Conservation (phyloP, 2,329 filamentous ascomycete genomes). For the Penicillium verrucosum region DNA sequence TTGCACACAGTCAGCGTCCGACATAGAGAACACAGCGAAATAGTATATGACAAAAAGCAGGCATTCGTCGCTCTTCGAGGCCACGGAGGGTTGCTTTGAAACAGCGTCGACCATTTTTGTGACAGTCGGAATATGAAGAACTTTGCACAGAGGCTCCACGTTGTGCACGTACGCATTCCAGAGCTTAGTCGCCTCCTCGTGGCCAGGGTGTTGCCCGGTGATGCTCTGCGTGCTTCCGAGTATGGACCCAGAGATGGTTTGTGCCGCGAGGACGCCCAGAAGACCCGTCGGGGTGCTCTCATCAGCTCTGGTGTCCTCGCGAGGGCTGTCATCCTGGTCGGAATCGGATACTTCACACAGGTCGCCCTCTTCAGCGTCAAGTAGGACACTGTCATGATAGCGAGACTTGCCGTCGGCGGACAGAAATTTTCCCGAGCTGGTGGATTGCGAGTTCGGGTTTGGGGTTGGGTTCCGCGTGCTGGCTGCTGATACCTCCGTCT, state of each 20-base stretch:
- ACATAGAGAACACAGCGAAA: constrained; percentile 19
- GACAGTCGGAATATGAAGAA: constrained; percentile 68
- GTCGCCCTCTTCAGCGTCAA: constrained; percentile 25
- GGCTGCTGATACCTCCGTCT: not conserved
- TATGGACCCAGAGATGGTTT: not conserved
- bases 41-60: constrained; percentile 30
- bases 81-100: constrained; percentile 35
- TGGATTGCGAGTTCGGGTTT: not conserved
- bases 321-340: constrained; percentile 2
- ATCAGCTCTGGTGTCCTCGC: not conserved
- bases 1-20: constrained; percentile 10
- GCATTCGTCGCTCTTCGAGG: constrained; percentile 35
- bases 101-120: constrained; percentile 65
- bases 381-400: constrained; percentile 42
- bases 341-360: constrained; percentile 25
- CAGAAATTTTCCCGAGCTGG: constrained; percentile 3
- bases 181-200: constrained; percentile 56
- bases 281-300: not conserved
- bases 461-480: not conserved
- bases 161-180: constrained; percentile 75
- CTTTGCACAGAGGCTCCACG: constrained; percentile 70
- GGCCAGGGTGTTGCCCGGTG: constrained; percentile 28
- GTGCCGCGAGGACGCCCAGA: not conserved
- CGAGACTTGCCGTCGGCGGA: constrained; percentile 36
- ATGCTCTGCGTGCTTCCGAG: constrained; percentile 10